phyloP scores from a whole-genome alignment of 192 early-diverging fungal species.

The Linnemannia elongata region DNA sequence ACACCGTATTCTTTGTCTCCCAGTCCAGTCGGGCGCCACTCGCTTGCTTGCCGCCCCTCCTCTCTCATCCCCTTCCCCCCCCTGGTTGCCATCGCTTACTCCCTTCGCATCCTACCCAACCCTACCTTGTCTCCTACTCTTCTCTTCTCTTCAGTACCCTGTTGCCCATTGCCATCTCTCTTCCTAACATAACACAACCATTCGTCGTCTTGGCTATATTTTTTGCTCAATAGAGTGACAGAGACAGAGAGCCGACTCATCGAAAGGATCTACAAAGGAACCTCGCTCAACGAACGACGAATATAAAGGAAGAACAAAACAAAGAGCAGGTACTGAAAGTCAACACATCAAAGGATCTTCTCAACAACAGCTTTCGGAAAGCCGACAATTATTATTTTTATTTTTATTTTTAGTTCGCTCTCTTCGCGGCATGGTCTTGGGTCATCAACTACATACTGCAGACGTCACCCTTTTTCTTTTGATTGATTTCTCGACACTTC shows the following conservation, averaged over 20 bases:
- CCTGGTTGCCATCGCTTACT: not conserved
- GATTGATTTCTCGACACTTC: not conserved
- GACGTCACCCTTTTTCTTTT: not conserved
- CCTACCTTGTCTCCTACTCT: too few relatives aligned
- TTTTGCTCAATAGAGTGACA: not conserved
- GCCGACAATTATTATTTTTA: too few relatives aligned
- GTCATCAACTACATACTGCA: not conserved
- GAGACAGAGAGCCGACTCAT: not conserved
- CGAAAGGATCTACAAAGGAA: not conserved
- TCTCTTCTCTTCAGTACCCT: too few relatives aligned
- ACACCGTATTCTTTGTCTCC: not conserved
- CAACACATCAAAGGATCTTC: too few relatives aligned
- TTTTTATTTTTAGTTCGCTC: too few relatives aligned
- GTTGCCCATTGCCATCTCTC: not conserved
- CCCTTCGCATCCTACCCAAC: not conserved
- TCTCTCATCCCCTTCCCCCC: not conserved
- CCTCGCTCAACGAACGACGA: not conserved
- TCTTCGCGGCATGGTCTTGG: not conserved
- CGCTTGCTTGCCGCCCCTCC: not conserved
- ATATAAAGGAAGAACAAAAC: too few relatives aligned
- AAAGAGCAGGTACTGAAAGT: too few relatives aligned
- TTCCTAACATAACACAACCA: not conserved
- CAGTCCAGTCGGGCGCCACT: constrained; percentile 13
- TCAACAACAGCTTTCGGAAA: too few relatives aligned
- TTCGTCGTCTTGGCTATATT: not conserved